phyloP scores from a whole-genome alignment of 352 stramenopile genomes.

The Pythium guiyangense region DNA sequence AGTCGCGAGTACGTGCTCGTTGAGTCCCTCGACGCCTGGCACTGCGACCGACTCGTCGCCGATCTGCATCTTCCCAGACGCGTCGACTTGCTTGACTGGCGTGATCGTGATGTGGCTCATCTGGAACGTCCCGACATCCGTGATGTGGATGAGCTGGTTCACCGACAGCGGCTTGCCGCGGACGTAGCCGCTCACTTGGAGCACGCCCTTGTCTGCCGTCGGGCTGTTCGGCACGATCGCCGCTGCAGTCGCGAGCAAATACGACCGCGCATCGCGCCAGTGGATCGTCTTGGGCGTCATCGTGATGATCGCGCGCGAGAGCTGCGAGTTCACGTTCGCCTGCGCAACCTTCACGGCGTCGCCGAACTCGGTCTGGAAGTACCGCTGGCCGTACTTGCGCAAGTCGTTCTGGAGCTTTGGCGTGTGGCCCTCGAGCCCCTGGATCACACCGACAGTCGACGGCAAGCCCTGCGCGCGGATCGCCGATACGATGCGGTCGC shows the following conservation, averaged over 20 bases:
- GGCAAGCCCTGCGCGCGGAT: constrained; percentile 92
- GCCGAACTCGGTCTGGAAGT: constrained; percentile 89
- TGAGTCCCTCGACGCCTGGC: constrained; percentile 7
- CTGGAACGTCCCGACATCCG: constrained; percentile 93
- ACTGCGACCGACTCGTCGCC: constrained; percentile 21
- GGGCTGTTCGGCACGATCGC: constrained; percentile 55
- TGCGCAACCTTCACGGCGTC: constrained; percentile 77
- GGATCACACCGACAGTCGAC: constrained; percentile 79
- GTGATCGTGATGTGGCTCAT: constrained; percentile 68
- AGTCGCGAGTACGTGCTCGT: constrained; percentile 49
- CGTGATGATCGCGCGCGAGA: constrained; percentile 79
- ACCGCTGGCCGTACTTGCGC: constrained; percentile 83
- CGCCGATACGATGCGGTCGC: constrained; percentile 87
- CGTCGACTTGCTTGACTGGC: constrained; percentile 36
- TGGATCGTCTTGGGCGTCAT: constrained; percentile 82
- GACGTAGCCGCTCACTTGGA: constrained; percentile 94
- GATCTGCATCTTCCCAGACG: constrained; percentile 33
- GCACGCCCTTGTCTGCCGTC: constrained; percentile 46
- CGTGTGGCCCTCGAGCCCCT: constrained; percentile 73
- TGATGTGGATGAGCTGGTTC: constrained; percentile 96
- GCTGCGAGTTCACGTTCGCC: constrained; percentile 71
- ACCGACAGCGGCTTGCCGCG: constrained; percentile 92
- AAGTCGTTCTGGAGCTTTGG: constrained; percentile 71
- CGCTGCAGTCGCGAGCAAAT: constrained; percentile 76
- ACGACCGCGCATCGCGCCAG: constrained; percentile 86